Percentiles rank a stretch among this genome's conserved stretches.
Evolutionary conservation across 164 flowering plant species (phyloP).

Genomic region (Aristolochia contorta): DNA sequence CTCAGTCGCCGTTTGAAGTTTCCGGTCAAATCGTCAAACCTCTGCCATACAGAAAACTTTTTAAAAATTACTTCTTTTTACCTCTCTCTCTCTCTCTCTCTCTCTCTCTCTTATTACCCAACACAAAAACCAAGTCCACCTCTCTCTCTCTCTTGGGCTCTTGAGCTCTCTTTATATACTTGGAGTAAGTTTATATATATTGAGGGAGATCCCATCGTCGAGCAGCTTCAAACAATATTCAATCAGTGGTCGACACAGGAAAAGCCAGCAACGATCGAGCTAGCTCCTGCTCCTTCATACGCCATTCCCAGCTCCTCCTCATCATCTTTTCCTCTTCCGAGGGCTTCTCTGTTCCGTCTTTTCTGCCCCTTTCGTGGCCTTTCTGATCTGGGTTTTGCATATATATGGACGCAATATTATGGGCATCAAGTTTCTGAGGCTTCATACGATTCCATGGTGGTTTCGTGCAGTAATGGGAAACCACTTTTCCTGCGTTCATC

Average conservation of each 20-base stretch:
- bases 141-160: too few relatives aligned
- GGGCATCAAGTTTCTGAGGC: conserved; percentile 16
- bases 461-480: conserved; percentile 17
- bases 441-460: conserved; percentile 22
- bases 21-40: background rate
- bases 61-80: background rate
- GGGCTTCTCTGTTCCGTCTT: too few relatives aligned
- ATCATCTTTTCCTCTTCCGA: background rate
- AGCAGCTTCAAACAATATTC: background rate
- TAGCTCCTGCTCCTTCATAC: background rate
- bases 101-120: background rate
- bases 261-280: background rate
- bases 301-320: background rate
- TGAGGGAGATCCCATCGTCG: background rate
- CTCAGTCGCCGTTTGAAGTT: too few relatives aligned
- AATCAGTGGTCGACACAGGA: too few relatives aligned
- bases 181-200: background rate
- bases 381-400: background rate
- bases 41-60: background rate
- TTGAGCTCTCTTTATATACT: background rate
- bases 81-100: too few relatives aligned
- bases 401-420: conserved; percentile 5
- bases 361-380: background rate
- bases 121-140: background rate
- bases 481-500: conserved; percentile 17